Evolutionary conservation across 2,329 filamentous ascomycete genomes (phyloP).

Genomic region (Fonsecaea nubica): DNA sequence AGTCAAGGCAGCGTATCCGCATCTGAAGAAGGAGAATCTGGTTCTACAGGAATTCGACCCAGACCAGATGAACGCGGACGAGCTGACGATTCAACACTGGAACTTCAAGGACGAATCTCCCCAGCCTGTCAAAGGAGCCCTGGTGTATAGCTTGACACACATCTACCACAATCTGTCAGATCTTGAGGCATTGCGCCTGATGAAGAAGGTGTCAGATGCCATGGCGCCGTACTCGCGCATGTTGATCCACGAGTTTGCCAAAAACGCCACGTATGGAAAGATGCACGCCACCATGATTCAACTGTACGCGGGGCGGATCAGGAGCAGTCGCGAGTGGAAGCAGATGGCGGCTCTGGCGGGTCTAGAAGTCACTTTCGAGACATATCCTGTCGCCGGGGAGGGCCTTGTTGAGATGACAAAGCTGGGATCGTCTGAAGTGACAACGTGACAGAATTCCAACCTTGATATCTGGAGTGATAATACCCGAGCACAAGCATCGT

Average conservation of each 20-base stretch:
- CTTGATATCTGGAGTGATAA: not conserved
- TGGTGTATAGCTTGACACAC: constrained; percentile 47
- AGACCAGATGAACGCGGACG: constrained; percentile 41
- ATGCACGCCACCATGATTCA: constrained; percentile 50
- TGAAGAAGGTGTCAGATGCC: constrained; percentile 47
- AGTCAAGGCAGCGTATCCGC: constrained; percentile 45
- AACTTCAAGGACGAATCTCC: constrained; percentile 46
- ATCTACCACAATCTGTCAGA: constrained; percentile 50
- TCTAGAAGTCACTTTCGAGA: constrained; percentile 47
- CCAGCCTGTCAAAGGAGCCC: constrained; percentile 45
- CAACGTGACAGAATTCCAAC: not conserved
- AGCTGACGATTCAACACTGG: constrained; percentile 45
- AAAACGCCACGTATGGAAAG: constrained; percentile 46
- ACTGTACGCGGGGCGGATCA: constrained; percentile 46
- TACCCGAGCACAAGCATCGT: not conserved
- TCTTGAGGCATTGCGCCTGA: constrained; percentile 45
- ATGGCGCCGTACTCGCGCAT: constrained; percentile 46
- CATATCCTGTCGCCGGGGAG: constrained; percentile 45
- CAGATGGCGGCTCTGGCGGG: constrained; percentile 45
- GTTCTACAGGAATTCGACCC: constrained; percentile 49
- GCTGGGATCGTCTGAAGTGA: not conserved
- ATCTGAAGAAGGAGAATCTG: constrained; percentile 41
- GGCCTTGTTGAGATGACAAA: constrained; percentile 48
- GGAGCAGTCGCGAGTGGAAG: constrained; percentile 47
- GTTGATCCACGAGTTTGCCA: constrained; percentile 48